phyloP scores from a whole-genome alignment of 2,329 filamentous ascomycete species.

The Colletotrichum tropicicola region DNA sequence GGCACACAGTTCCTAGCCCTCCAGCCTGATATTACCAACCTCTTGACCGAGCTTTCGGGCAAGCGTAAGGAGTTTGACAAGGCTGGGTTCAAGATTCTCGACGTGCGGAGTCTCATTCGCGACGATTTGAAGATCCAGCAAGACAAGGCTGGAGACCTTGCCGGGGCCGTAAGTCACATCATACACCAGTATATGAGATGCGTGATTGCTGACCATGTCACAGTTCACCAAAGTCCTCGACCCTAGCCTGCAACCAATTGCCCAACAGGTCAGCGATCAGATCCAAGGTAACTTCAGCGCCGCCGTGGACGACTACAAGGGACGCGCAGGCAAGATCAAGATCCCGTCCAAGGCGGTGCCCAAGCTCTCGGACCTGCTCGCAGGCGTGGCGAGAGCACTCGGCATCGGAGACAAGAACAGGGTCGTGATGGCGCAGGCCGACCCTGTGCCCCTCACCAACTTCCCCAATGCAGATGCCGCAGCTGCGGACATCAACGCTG shows the following conservation, averaged over 20 bases:
- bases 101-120: conserved; percentile 22
- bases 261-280: neutral
- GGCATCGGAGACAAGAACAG: conserved; percentile 3
- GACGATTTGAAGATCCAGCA: conserved; percentile 14
- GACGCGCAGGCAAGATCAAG: conserved; percentile 25
- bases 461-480: neutral
- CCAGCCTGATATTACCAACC: conserved; percentile 13
- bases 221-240: conserved; percentile 18
- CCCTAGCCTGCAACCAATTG: neutral
- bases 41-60: neutral
- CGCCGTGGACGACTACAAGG: conserved; percentile 9
- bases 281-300: conserved; percentile 10
- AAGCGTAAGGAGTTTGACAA: conserved; percentile 26
- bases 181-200: fast-evolving
- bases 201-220: neutral
- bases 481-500: neutral
- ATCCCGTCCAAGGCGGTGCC: conserved; percentile 23
- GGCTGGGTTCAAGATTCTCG: conserved; percentile 22
- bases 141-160: conserved; percentile 14
- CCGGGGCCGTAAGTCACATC: neutral
- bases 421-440: neutral
- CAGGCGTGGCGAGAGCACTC: conserved; percentile 12
- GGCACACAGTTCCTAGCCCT: conserved; percentile 2
- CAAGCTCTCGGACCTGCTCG: conserved; percentile 10
- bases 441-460: neutral